These are phyloP conservation scores for Ophiostoma angusticollis DNA, from an alignment of 2,329 filamentous ascomycete genomes.

Conservation along the genomic window DNA sequence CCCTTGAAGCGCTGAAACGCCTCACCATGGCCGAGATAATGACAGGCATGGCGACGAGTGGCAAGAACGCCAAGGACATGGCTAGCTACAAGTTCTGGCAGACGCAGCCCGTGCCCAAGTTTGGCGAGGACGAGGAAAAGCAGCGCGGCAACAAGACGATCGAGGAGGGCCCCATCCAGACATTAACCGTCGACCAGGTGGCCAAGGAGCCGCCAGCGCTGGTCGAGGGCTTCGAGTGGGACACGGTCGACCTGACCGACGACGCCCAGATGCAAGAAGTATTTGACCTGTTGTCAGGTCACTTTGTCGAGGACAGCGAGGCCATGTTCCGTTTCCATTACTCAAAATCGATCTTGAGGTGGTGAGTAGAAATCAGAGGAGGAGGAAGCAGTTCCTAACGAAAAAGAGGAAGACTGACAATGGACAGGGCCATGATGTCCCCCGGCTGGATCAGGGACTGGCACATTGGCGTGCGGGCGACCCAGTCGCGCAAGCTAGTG, in stretches of 20 bases:
- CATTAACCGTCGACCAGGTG: constrained; percentile 66
- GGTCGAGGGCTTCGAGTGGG: constrained; percentile 83
- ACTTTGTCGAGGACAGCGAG: constrained; percentile 95
- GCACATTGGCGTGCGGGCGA: constrained; percentile 86
- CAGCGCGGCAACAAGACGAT: constrained; percentile 33
- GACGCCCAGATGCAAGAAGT: constrained; percentile 75
- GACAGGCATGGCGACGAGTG: constrained; percentile 61
- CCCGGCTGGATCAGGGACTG: constrained; percentile 90
- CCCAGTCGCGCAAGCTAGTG: constrained; percentile 73
- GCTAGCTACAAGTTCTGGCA: constrained; percentile 97
- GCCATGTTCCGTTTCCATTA: constrained; percentile 98
- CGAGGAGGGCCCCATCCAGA: constrained; percentile 68
- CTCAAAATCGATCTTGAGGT: constrained; percentile 75
- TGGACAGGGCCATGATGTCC: constrained; percentile 77
- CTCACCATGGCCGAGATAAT: constrained; percentile 59
- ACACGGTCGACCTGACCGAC: constrained; percentile 72
- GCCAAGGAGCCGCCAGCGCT: constrained; percentile 64
- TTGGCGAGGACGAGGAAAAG: constrained; percentile 37
- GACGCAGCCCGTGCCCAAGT: constrained; percentile 87
- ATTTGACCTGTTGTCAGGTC: constrained; percentile 78
- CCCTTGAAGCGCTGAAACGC: constrained; percentile 43
- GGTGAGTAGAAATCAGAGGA: constrained; percentile 38
- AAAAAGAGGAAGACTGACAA: no score
- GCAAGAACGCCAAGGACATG: constrained; percentile 93
- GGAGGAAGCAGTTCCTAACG: constrained; percentile 1